Evolutionary conservation across 2,329 filamentous ascomycete genomes (phyloP).

Genomic region (Erysiphe pulchra): DNA sequence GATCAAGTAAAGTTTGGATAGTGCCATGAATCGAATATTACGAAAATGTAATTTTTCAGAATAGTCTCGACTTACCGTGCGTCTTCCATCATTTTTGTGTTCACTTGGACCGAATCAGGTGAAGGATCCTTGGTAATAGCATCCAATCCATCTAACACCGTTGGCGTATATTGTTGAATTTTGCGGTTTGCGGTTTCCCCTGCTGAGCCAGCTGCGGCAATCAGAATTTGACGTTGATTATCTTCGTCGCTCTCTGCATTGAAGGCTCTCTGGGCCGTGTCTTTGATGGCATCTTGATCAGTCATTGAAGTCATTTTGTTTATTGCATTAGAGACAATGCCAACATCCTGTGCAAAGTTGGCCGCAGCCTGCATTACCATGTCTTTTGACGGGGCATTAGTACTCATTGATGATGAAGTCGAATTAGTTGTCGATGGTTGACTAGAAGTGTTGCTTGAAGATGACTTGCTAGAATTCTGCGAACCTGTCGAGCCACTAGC

Average conservation of each 20-base stretch:
- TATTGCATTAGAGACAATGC: slow-evolving; percentile 8
- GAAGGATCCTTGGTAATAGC: slow-evolving; percentile 6
- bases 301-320: slow-evolving; percentile 5
- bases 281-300: slow-evolving; percentile 3
- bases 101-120: slow-evolving; percentile 1
- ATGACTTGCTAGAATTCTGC: too few species aligned
- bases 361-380: slow-evolving; percentile 5
- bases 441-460: too few species aligned
- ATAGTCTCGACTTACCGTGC: slow-evolving; percentile 3
- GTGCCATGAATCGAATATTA: too few species aligned
- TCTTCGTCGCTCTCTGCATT: slow-evolving; percentile 9
- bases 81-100: slow-evolving; percentile 3
- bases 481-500: too few species aligned
- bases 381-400: neutral
- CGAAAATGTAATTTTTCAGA: too few species aligned
- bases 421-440: too few species aligned
- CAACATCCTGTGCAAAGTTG: slow-evolving; percentile 8
- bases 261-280: slow-evolving; percentile 6
- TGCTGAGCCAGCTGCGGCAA: slow-evolving; percentile 5
- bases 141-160: slow-evolving; percentile 6
- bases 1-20: too few species aligned
- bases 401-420: too few species aligned
- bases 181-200: slow-evolving; percentile 6
- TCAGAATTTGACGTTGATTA: slow-evolving; percentile 6
- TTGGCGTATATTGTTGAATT: slow-evolving; percentile 8